Base-by-base conservation (phyloP, 768 basidiomycete genomes). In the Krasilnikovozyma curviuscula region DNA sequence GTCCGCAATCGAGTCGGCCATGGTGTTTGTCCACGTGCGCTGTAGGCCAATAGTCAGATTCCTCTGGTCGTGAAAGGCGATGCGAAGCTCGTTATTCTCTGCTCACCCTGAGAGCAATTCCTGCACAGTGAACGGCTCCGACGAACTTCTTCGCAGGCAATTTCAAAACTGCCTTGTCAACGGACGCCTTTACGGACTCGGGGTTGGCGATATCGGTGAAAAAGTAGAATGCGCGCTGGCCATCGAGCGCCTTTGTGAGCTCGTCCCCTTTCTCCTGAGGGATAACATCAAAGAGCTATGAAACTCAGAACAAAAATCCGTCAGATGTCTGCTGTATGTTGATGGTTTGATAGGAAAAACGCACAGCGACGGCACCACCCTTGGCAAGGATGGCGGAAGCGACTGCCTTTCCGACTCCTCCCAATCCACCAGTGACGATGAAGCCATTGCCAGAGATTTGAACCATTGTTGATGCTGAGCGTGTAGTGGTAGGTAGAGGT, bases 241-340 rank as follows among this genome's bases (percentile, higher is more conserved):
- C n/a, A n/a, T 40, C 47, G 10, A 51, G n/a, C 3, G 37, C 27
- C 10, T 53, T 32, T 21, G 58, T 57, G 31, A 58, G 48, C 9
- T 42, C 44, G 1, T 46, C 40, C 5, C 61, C 61, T 44, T 54
- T 54, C 18, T 57, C 58, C 18, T 48, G 33, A 8, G 56, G 54
- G 25, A 63, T 27, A 30, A 63, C 54, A 40, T 63, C 61, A 45
- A 60, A 61, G 12, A 63, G n/a, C n/a, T n/a, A n/a, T n/a, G n/a
- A n/a, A n/a, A n/a, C n/a, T n/a, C n/a, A n/a, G n/a, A n/a, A n/a
- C n/a, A n/a, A n/a, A n/a, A n/a, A n/a, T n/a, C n/a, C n/a, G n/a
- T n/a, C n/a, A n/a, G n/a, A n/a, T n/a, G n/a, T n/a, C n/a, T n/a
- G n/a, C n/a, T n/a, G n/a, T n/a, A n/a, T n/a, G n/a, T n/a, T n/a